Conservation (phyloP, 73 alveolate genomes). For the Paraurostyla sp. region DNA sequence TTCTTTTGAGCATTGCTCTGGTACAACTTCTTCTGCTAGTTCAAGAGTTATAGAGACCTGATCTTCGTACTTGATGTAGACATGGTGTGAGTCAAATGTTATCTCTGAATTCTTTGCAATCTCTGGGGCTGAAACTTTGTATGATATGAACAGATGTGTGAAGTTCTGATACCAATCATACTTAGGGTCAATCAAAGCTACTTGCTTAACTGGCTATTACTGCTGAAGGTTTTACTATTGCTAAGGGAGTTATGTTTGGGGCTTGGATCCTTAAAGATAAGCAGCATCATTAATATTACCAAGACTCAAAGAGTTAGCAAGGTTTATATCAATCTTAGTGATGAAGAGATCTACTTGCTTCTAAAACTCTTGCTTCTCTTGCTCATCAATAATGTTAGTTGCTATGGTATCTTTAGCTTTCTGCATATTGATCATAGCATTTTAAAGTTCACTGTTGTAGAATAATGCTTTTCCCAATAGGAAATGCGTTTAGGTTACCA, state of each 20-base stretch:
- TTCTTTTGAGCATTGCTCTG: slow-evolving; percentile 74
- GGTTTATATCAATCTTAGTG: not conserved
- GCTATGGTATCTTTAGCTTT: not conserved
- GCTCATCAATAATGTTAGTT: not conserved
- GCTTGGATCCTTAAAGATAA: slow-evolving; percentile 23
- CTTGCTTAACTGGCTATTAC: not conserved
- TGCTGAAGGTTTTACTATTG: slow-evolving; percentile 31
- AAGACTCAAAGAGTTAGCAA: no score
- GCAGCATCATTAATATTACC: slow-evolving; percentile 73
- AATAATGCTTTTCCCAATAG: slow-evolving; percentile 31
- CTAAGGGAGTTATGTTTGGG: not conserved
- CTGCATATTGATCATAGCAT: not conserved
- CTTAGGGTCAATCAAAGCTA: slow-evolving; percentile 37
- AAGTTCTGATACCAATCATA: slow-evolving; percentile 76
- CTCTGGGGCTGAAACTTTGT: slow-evolving; percentile 29
- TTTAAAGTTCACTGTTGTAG: not conserved
- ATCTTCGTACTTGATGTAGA: not conserved
- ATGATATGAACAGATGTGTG: slow-evolving; percentile 63
- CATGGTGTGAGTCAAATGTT: not conserved
- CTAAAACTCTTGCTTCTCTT: slow-evolving; percentile 22
- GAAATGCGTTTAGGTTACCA: no score
- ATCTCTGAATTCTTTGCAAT: slow-evolving; percentile 33
- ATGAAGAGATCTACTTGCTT: slow-evolving; percentile 12
- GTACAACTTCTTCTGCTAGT: slow-evolving; percentile 76
- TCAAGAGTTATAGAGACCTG: slow-evolving; percentile 45